Base-by-base conservation (phyloP, 2,329 filamentous ascomycete genomes). In the Cryphonectria nitschkei region DNA sequence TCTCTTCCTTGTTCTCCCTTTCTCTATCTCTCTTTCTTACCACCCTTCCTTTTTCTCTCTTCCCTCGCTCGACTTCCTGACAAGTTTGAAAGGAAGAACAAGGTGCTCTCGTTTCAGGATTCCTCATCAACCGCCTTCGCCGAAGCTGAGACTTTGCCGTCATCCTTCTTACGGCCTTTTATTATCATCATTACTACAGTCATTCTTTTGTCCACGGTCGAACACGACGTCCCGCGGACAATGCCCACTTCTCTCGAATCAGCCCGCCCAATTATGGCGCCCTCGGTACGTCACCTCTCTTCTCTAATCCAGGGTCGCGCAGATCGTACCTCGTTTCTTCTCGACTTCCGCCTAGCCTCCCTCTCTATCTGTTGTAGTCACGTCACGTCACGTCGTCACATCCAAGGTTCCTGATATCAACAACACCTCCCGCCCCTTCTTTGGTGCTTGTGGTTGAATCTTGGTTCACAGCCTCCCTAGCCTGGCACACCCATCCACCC, bases 171-270 rank as follows among this genome's bases (percentile, higher is more conserved):
- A 50, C 46, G 46, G 46, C 46, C 46, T 6, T 50, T n/a, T 50
- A 11, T 50, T n/a, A n/a, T 50, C 22, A n/a, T n/a, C n/a, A n/a
- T 50, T 50, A n/a, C n/a, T 50, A 50, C 46, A 50, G 9, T 50
- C 46, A 9, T 11, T 13, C n/a, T 32, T 22, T 34, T 14, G 7
- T 32, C 56, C 7, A 29, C 54, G 5, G 56, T 61, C 16, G 56
- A 34, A 39, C 56, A 34, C 52, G 26, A 26, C 61, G 46, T 14
- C 22, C 63, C 32, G 29, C 63, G 52, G 77, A 74, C 69, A 89
- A 89, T 89, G 87, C 86, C 87, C 78, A 79, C 83, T 73, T 89
- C 87, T n/a, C 77, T 89, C 70, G 87, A 89, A 69, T 89, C 87
- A 61, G 83, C 86, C 68, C 86, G 87, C 78, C 87, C 87, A 76